Base-by-base conservation (phyloP, 352 stramenopile species). In the Phytophthora idaei region DNA sequence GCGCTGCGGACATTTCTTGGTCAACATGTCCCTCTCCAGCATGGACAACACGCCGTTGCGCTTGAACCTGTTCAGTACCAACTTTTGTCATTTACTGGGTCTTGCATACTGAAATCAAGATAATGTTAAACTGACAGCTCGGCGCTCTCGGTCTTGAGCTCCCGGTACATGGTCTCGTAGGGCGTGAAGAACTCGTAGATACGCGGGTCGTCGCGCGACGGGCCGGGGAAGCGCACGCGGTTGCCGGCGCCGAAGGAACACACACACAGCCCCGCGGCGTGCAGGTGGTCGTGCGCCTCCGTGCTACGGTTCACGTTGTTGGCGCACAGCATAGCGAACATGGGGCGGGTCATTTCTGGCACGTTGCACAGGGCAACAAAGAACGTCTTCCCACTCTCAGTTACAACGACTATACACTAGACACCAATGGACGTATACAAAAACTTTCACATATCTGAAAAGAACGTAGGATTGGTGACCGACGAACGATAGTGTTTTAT, bases 241-340 rank as follows among this genome's bases (percentile, higher is more conserved):
- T 93, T 95, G 50, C 88, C 89, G 42, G 87, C 87, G 54, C 90
- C 90, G 51, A 94, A 95, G 29, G 81, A 94, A 47, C 84, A 92
- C 32, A 97, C 90, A 49, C 86, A 79, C 29, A 96, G 70, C 0
- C 89, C 89, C 14, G 79, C 85, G 0, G 85, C 84, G 42, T 93
- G 79, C 29, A 97, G 74, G 52, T 93, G 83, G 64, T 95, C 87
- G 54, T 97, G 90, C 21, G 90, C 90, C 72, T 96, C 90, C 5
- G 91, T 96, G 75, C 84, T 95, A 50, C 90, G 85, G 69, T 97
- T 96, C 54, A 96, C 90, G 76, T 96, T 97, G 81, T 94, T 95
- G 45, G 89, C 87, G 74, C 90, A 97, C 27, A 96, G 69, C 83
- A 96, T 94, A 31, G 85, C 82, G 61, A 96, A 96, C 74, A 92